These are phyloP conservation scores for Areca catechu DNA, from an alignment of 176 grass and related monocot species.

Conservation along the genomic window DNA sequence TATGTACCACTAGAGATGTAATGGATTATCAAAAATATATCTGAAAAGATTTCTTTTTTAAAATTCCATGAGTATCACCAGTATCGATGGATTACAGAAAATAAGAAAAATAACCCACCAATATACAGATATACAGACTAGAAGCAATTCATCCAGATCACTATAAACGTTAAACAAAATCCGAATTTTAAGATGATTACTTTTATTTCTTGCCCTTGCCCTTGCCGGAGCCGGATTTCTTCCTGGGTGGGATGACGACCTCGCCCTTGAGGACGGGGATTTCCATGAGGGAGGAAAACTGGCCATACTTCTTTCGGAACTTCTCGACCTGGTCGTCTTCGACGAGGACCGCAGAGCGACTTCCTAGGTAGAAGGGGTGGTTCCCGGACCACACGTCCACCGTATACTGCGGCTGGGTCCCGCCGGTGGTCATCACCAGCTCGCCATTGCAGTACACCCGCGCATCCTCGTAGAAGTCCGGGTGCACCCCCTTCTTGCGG, in stretches of 20 bases:
- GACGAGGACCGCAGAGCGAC: constrained; percentile 52
- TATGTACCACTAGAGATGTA: too few species aligned
- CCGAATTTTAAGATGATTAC: not conserved
- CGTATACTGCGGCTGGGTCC: constrained; percentile 68
- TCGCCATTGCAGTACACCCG: constrained; percentile 97
- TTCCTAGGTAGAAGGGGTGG: constrained; percentile 89
- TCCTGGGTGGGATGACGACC: constrained; percentile 16
- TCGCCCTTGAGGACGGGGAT: constrained; percentile 28
- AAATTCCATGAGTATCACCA: too few species aligned
- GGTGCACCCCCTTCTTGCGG: constrained; percentile 83
- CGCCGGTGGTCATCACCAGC: constrained; percentile 85
- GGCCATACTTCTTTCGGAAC: constrained; percentile 73
- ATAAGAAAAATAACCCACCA: not conserved
- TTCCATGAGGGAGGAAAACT: constrained; percentile 28
- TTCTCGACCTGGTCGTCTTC: constrained; percentile 90
- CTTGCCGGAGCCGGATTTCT: constrained; percentile 7
- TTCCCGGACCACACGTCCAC: constrained; percentile 98
- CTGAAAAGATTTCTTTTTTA: too few species aligned
- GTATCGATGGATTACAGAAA: too few species aligned
- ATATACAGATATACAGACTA: not conserved
- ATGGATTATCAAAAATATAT: too few species aligned
- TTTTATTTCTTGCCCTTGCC: constrained; percentile 19
- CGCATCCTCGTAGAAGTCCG: constrained; percentile 71
- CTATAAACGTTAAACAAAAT: not conserved
- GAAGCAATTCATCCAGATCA: not conserved